phyloP scores from a whole-genome alignment of 352 stramenopile genomes.

The Globisporangium okanoganense region DNA sequence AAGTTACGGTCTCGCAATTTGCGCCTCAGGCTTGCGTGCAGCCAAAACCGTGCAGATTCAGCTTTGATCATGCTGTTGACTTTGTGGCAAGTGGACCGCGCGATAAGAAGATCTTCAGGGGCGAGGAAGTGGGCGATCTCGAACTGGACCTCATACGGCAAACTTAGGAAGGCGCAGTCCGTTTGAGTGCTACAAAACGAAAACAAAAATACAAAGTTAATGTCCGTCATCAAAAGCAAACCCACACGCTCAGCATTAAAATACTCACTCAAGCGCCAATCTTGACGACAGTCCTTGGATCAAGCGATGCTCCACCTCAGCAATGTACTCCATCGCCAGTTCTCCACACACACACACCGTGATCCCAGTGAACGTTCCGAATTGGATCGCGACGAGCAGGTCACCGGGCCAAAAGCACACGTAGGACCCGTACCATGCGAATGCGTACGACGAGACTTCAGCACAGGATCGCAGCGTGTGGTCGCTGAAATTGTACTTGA shows the following conservation, averaged over 20 bases:
- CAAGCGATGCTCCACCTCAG: conserved; percentile 56
- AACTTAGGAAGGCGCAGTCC: conserved; percentile 52
- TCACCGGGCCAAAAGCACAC: conserved; percentile 63
- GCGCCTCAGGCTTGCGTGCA: conserved; percentile 72
- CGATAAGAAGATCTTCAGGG: conserved; percentile 73
- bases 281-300: conserved; percentile 43
- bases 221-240: not conserved
- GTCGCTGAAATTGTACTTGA: conserved; percentile 50
- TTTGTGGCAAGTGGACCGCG: conserved; percentile 70
- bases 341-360: conserved; percentile 66
- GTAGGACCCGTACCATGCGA: conserved; percentile 66
- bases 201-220: conserved; percentile 1
- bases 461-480: conserved; percentile 51
- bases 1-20: conserved; percentile 53
- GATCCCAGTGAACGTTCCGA: conserved; percentile 72
- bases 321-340: conserved; percentile 60
- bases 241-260: not conserved
- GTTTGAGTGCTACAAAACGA: conserved; percentile 46
- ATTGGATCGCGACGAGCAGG: conserved; percentile 68
- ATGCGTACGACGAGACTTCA: conserved; percentile 49
- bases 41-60: conserved; percentile 81
- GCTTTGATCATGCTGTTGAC: conserved; percentile 82
- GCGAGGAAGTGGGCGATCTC: conserved; percentile 70
- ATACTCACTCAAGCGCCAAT: conserved; percentile 41
- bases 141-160: conserved; percentile 83